Conservation (phyloP, 768 basidiomycete species). For the Mycena capillaripes region DNA sequence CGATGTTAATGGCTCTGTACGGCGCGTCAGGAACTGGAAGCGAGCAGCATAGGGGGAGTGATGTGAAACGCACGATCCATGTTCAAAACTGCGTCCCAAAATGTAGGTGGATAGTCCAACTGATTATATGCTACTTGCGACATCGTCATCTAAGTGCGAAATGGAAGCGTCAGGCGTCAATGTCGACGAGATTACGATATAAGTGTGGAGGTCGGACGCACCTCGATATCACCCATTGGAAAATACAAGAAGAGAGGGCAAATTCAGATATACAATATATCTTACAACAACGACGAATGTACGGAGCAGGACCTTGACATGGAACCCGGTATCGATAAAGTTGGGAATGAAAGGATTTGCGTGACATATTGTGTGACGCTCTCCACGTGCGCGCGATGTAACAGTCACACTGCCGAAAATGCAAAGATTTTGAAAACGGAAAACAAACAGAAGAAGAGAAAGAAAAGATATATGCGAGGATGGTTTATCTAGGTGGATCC, state of each 20-base stretch:
- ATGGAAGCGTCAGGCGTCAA: neutral
- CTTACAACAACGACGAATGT: neutral
- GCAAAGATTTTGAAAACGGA: neutral
- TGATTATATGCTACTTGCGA: conserved; percentile 14
- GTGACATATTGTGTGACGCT: neutral
- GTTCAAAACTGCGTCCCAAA: conserved; percentile 8
- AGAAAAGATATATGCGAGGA: neutral
- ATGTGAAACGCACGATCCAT: neutral
- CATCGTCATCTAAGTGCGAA: neutral
- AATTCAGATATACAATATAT: neutral
- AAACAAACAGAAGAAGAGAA: neutral
- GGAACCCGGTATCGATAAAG: neutral
- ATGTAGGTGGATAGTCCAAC: conserved; percentile 3
- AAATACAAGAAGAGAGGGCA: neutral
- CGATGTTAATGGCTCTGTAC: neutral
- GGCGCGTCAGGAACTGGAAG: conserved; percentile 16
- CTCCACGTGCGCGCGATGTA: conserved; percentile 19
- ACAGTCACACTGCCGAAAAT: neutral
- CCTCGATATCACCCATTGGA: conserved; percentile 12
- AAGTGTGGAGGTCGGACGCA: conserved; percentile 5
- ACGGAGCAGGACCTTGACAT: neutral
- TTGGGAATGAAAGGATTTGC: neutral
- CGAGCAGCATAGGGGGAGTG: no score
- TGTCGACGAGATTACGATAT: neutral
- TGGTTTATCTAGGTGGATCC: neutral